phyloP scores from a whole-genome alignment of 768 basidiomycete genomes.

The Tulasnella sp. region DNA sequence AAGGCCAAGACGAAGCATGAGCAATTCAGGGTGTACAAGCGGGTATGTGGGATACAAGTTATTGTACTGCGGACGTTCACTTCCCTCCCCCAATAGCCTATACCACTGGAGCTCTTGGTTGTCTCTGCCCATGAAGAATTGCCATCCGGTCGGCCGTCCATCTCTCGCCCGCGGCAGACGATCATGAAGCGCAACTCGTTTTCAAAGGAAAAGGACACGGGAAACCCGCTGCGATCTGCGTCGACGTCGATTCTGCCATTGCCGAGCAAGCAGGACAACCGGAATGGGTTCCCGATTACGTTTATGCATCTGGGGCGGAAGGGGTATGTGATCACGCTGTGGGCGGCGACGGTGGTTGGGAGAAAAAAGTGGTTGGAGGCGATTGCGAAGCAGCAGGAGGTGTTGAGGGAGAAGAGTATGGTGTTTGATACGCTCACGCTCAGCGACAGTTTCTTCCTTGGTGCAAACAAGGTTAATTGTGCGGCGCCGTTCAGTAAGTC shows the following conservation, averaged over 20 bases:
- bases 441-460: constrained; percentile 79
- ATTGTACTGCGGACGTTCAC: neutral
- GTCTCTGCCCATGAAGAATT: constrained; percentile 65
- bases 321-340: constrained; percentile 81
- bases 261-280: constrained; percentile 31
- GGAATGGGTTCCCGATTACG: constrained; percentile 82
- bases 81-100: constrained; percentile 49
- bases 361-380: constrained; percentile 91
- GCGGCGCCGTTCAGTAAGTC: constrained; percentile 76
- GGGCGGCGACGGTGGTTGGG: constrained; percentile 72
- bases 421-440: constrained; percentile 78
- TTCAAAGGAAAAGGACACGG: constrained; percentile 1
- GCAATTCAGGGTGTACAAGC: constrained; percentile 84
- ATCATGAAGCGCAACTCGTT: constrained; percentile 32
- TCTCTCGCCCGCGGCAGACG: constrained; percentile 23
- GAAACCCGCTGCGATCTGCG: neutral
- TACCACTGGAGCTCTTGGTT: constrained; percentile 84
- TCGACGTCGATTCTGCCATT: neutral
- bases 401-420: constrained; percentile 67
- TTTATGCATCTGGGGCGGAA: constrained; percentile 90
- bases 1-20: constrained; percentile 90
- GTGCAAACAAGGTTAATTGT: constrained; percentile 81
- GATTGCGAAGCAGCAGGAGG: constrained; percentile 81
- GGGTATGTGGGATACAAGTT: constrained; percentile 39
- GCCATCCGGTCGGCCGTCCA: constrained; percentile 31